These are phyloP conservation scores for Rubroboletus pulcherrimus DNA, from an alignment of 768 basidiomycete genomes.

Conservation along the genomic window DNA sequence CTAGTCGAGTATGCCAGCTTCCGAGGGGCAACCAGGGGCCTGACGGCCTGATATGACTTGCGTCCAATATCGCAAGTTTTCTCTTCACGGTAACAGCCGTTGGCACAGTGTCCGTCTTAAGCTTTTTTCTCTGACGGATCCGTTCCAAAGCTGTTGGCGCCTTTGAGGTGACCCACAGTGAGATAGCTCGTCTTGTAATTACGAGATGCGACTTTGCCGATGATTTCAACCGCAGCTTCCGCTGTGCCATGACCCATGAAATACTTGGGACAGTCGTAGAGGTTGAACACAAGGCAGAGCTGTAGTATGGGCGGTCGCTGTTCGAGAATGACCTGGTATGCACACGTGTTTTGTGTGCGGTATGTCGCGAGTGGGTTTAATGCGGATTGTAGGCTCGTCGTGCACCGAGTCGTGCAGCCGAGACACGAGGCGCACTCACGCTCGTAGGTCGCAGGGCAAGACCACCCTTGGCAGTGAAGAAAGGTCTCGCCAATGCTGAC, in stretches of 20 bases:
- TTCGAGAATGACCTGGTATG: background rate
- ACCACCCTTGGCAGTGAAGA: background rate
- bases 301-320: no score
- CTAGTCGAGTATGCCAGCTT: slow-evolving; percentile 48
- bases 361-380: background rate
- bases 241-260: slow-evolving; percentile 66
- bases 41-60: slow-evolving; percentile 35
- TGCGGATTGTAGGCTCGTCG: background rate
- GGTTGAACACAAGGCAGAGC: slow-evolving; percentile 45
- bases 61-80: slow-evolving; percentile 38
- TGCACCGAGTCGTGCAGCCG: background rate
- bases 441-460: background rate
- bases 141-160: slow-evolving; percentile 25
- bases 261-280: slow-evolving; percentile 69
- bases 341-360: background rate
- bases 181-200: slow-evolving; percentile 51
- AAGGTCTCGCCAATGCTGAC: background rate
- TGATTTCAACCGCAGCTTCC: slow-evolving; percentile 55
- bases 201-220: slow-evolving; percentile 57
- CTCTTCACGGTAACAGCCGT: slow-evolving; percentile 37
- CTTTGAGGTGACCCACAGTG: slow-evolving; percentile 27
- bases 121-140: background rate
- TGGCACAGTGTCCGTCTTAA: slow-evolving; percentile 30
- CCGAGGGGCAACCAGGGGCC: slow-evolving; percentile 46
- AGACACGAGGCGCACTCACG: background rate